Percentiles rank a stretch among this genome's conserved stretches.
Evolutionary conservation across 768 basidiomycete genomes (phyloP).

Genomic region (Lentinula detonsa): DNA sequence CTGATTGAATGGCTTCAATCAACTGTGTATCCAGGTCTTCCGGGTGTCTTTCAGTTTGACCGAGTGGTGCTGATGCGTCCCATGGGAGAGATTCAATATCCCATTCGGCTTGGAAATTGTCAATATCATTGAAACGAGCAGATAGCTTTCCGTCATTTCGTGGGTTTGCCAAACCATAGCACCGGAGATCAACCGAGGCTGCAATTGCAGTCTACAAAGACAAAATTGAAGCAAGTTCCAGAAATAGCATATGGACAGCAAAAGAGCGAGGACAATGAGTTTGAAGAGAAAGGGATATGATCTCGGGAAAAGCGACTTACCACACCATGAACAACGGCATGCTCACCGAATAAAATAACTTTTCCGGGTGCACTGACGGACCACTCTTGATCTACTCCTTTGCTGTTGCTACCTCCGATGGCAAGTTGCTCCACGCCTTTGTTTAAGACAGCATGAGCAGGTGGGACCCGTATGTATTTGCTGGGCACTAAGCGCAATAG

Average conservation of each 20-base stretch:
- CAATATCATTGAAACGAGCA: conserved; percentile 76
- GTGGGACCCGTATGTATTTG: conserved; percentile 42
- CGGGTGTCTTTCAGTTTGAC: conserved; percentile 46
- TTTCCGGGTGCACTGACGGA: conserved; percentile 96
- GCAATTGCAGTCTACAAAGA: conserved; percentile 79
- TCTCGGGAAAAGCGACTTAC: conserved; percentile 42
- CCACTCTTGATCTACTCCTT: conserved; percentile 50
- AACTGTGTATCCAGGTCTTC: conserved; percentile 69
- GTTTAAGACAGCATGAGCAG: conserved; percentile 26
- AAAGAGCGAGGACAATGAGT: background rate
- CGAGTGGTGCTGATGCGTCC: conserved; percentile 56
- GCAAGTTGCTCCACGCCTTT: conserved; percentile 68
- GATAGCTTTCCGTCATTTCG: conserved; percentile 66
- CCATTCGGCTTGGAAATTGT: conserved; percentile 78
- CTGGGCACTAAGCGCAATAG: conserved; percentile 56
- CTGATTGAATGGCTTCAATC: conserved; percentile 59
- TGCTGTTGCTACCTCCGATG: conserved; percentile 17
- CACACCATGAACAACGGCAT: conserved; percentile 96
- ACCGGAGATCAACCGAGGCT: conserved; percentile 91
- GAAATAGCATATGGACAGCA: too few relatives aligned
- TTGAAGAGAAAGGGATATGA: conserved; percentile 5
- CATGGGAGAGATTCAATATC: conserved; percentile 72
- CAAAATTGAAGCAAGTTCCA: conserved; percentile 2
- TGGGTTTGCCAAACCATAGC: conserved; percentile 80
- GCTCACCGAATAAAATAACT: conserved; percentile 96